Evolutionary conservation across 306 rosid genomes (phyloP), one percentile per base, ranked within the genome.

Genomic region (Castanopsis chinensis): DNA sequence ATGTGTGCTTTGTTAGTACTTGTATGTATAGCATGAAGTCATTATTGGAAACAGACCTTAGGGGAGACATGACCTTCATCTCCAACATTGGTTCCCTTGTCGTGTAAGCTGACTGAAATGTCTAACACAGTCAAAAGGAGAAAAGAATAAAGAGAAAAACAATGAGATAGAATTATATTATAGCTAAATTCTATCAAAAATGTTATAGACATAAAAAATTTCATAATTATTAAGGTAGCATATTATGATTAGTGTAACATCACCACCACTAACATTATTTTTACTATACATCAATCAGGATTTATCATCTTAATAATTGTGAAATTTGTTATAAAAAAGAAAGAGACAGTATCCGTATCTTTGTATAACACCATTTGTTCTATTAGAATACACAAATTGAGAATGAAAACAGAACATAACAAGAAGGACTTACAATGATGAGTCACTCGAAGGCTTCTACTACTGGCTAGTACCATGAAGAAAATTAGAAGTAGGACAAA

Each of bases 371-470:
- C 3, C 12, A 41, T 41, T 33, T 41, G 12, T 49, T 49, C 53
- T 49, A 49, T 3, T 49, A 27, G 3, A 57, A 57, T 32, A n/a
- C 2, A 30, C 53, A 74, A 53, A 7, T 7, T 6, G 32, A 32
- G 0, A 35, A 65, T 15, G 6, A 28, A 11, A 20, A 32, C 37
- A 14, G 3, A 6, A 4, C 27, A 77, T 21, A 64, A 7, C 32
- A 53, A 70, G 51, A 27, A 3, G 9, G 23, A 71, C 87, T 82
- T 80, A 84, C 88, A 73, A 52, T 73, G 85, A 72, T 74, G 81
- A 32, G 86, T 82, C 73, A 82, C 85, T 68, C 83, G 77, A 41
- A 86, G 84, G 84, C 84, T 76, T 86, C 86, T 78, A 76, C 81
- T 80, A 45, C 81, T 53, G 19, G 80, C 77, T 49, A 88, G 75